Conservation (phyloP, 129 eudicot species). For the Flaveria linearis region DNA sequence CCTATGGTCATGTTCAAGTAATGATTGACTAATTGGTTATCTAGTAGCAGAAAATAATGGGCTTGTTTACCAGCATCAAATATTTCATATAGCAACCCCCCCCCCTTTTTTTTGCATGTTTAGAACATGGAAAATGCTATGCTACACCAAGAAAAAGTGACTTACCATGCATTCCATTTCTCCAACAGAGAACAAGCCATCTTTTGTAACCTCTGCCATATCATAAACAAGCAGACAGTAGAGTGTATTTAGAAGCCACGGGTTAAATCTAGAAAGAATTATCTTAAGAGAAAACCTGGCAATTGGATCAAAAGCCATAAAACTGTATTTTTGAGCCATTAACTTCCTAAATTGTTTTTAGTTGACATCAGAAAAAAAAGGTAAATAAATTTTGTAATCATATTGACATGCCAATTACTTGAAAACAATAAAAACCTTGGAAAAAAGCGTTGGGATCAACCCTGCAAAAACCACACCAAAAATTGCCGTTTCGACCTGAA, state of each 20-base stretch:
- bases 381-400: neutral
- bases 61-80: neutral
- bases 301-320: neutral
- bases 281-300: neutral
- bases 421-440: neutral
- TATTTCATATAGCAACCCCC: neutral
- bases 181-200: slow-evolving; percentile 98
- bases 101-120: neutral
- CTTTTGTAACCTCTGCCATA: slow-evolving; percentile 79
- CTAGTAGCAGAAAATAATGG: neutral
- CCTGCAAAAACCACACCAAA: neutral
- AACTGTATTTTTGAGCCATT: neutral
- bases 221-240: slow-evolving; percentile 3
- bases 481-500: neutral
- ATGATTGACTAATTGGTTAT: neutral
- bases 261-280: neutral
- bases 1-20: neutral
- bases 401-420: neutral
- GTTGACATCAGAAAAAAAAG: neutral
- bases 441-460: neutral
- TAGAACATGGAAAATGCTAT: neutral
- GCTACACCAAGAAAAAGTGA: neutral
- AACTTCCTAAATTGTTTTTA: neutral
- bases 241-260: neutral
- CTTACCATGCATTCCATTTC: slow-evolving; percentile 99